Base-by-base conservation (phyloP, 345 rosid genomes). In the Corchorus capsularis region DNA sequence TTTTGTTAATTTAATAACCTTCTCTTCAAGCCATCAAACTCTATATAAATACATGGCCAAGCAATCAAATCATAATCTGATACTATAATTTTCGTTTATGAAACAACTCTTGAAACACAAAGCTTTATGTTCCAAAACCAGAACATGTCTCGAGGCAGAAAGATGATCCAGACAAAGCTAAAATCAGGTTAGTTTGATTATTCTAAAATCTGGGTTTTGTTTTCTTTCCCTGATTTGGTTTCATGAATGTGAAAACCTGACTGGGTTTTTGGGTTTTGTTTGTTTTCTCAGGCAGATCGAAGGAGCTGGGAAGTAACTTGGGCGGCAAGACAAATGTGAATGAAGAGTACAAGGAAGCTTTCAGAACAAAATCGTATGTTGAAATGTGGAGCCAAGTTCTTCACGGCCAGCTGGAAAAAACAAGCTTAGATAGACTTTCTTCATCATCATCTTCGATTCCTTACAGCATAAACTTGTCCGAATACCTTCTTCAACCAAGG, bases 271-370 rank as follows among this genome's bases (percentile, higher is more conserved):
- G 20, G 16, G 22, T 15, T 27, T 63, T 69, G 73, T 87, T 62
- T 77, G 50, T 74, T 71, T 46, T 60, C 68, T 76, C 85, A 89
- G 96, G 87, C 14, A 63, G 78, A 77, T 80, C 83, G 6, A 82
- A 66, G 66, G 83, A 83, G 79, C 4, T 12, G 39, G 61, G n/a
- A 12, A 63, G 68, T 73, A 79, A 79, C 91, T 82, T 83, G 71
- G 71, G 82, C 39, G 79, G 60, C 77, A 81, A 86, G 87, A 59
- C 78, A 75, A 89, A 78, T 75, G 89, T 95, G 16, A 86, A 85
- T 69, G 93, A 92, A 65, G 99, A 95, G 75, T 93, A 95, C 92
- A 87, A 82, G 79, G 86, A 87, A 86, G 97, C 93, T 68, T 89
- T 95, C 72, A 88, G 96, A 68, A 90, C 98, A 59, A 82, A 82